Percentiles rank a stretch among this genome's conserved stretches.
phyloP scores from a whole-genome alignment of 495 filamentous ascomycete species.

The Tuber brumale region DNA sequence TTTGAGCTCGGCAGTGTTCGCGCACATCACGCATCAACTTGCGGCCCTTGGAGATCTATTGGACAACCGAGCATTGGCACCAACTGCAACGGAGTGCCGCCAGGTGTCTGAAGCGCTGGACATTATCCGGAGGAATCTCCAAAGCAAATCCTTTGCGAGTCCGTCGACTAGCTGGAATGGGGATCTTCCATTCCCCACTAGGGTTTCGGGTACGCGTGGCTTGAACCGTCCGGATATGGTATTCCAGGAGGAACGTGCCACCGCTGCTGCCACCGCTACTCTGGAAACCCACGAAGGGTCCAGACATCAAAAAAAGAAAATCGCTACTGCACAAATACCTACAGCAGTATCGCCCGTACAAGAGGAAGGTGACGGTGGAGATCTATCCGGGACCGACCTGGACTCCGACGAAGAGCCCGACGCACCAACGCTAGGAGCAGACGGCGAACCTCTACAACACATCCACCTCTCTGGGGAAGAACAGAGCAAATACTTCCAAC shows the following conservation, averaged over 20 bases:
- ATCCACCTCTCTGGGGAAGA: constrained; percentile 23
- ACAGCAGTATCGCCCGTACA: background rate
- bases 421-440: background rate
- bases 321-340: background rate
- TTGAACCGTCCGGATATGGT: background rate
- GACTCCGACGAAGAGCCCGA: constrained; percentile 31
- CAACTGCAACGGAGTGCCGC: constrained; percentile 6
- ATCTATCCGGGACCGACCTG: constrained; percentile 6
- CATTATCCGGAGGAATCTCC: constrained; percentile 17
- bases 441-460: constrained; percentile 28
- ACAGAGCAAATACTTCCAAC: constrained; percentile 35
- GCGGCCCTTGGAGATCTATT: constrained; percentile 18
- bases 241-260: background rate
- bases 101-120: constrained; percentile 17
- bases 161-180: background rate
- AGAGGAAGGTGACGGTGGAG: background rate
- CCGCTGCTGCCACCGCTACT: background rate
- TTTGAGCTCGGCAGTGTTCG: constrained; percentile 23
- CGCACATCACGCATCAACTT: constrained; percentile 18
- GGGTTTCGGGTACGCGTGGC: background rate
- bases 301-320: background rate
- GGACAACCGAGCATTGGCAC: constrained; percentile 25
- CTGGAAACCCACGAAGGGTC: background rate
- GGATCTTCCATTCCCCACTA: background rate
- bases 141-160: background rate